Evolutionary conservation across 2,329 filamentous ascomycete species (phyloP), one percentile per base, ranked within the genome.

Genomic region (Xylariomycetidae sp.): DNA sequence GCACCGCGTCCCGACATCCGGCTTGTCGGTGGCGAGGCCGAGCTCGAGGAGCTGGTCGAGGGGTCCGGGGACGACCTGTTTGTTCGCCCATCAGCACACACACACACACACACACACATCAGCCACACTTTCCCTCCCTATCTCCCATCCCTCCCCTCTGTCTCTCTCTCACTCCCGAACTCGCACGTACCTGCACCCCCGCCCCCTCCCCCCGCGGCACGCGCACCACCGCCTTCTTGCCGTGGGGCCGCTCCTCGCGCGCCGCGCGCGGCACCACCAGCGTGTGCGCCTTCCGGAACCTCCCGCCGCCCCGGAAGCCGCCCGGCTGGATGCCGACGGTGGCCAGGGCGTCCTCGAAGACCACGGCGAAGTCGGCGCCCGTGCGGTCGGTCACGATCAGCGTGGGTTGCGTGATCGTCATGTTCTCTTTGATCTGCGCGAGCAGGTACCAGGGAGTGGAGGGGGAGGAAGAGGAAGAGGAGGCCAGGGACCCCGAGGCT

Each of bases 371-470:
- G 20, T 63, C 54, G 14, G 49, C 43, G 25, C 55, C 53, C 25
- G 47, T 40, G 22, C 57, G 50, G 54, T 72, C 68, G 20, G 54
- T 51, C 13, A 60, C 58, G 32, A 70, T 62, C 2, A 70, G 58
- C 4, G 68, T 72, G 5, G 68, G 67, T 41, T 69, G 64, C 14
- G 59, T 70, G 43, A 72, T 67, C 25, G 67, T 57, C 54, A 57
- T 57, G 47, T 56, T 50, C 38, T 55, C 50, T 24, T 53, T 53
- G 38, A 57, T 46, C 36, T 56, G 51, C 5, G 52, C 53, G 2
- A 57, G 34, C 4, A 57, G 47, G 37, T 41, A 61, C 53, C 59
- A 59, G 31, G n/a, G n/a, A n/a, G n/a, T n/a, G n/a, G n/a, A n/a
- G n/a, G n/a, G n/a, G n/a, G n/a, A n/a, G n/a, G n/a, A n/a, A n/a